Base-by-base conservation (phyloP, 345 rosid species). In the Hibiscus trionum region DNA sequence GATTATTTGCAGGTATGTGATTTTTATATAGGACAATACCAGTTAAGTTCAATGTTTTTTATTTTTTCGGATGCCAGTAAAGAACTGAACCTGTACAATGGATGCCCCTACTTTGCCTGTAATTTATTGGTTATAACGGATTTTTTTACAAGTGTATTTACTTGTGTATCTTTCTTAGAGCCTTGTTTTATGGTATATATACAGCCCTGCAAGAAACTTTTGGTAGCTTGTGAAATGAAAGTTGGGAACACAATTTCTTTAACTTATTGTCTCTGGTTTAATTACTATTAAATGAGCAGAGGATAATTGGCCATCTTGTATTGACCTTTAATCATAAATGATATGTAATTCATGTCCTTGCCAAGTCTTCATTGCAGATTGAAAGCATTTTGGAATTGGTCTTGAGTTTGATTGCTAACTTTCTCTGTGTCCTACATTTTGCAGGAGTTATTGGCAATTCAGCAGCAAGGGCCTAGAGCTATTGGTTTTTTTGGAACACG, bases 401-500 rank as follows among this genome's bases (percentile, higher is more conserved):
- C 46, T 57, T 58, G 24, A 60, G 42, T 53, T 57, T 42, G 16
- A 60, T 42, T 33, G 49, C 17, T 69, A 52, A 69, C 46, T 69
- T 16, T 33, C 61, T 47, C 19, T 21, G 4, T 46, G 37, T 67
- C 37, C 19, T 67, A 19, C 37, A 47, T 76, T 16, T 75, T 85
- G 84, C 87, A 91, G 99, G 99, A 94, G 78, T 79, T 94, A 74
- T 79, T 94, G 80, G 99, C 99, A 69, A 94, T 94, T 80, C 97
- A 94, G 75, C 97, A 94, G 75, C 99, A 94, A 84, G 97, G 99
- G 70, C 99, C 99, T 69, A 84, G 97, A 83, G 73, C 90, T 59
- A 94, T 94, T 77, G 97, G 97, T 69, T 94, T 94, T 79, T 94
- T 94, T 74, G 99, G 99, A 44, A 91, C 99, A 2, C 78, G 97